Evolutionary conservation across 2,329 filamentous ascomycete genomes (phyloP).

Genomic region (Pseudocercospora fuligena): DNA sequence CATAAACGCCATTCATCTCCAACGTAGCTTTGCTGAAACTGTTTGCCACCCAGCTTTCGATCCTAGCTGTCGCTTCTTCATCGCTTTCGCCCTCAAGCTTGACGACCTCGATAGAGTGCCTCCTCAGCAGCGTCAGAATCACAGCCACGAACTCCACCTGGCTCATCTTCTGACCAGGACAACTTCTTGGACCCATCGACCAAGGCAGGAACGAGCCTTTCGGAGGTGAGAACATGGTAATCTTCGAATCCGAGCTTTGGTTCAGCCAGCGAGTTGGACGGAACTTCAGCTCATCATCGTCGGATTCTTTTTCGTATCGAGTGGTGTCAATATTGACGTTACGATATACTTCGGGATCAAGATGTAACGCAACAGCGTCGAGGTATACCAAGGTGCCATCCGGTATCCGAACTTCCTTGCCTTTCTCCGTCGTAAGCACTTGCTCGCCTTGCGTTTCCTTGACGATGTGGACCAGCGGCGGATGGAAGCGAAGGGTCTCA

Average conservation of each 20-base stretch:
- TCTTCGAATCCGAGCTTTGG: conserved; percentile 19
- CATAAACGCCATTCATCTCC: conserved; percentile 32
- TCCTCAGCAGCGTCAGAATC: conserved; percentile 45
- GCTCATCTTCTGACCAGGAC: conserved; percentile 60
- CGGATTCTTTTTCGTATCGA: conserved; percentile 13
- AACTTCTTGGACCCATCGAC: conserved; percentile 56
- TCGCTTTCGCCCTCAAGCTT: conserved; percentile 25
- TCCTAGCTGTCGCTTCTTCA: conserved; percentile 25
- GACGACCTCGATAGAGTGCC: conserved; percentile 33
- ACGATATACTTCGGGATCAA: conserved; percentile 31
- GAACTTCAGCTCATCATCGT: conserved; percentile 44
- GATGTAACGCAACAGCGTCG: conserved; percentile 42
- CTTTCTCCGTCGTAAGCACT: conserved; percentile 36
- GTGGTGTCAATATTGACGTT: conserved; percentile 28
- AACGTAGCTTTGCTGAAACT: conserved; percentile 34
- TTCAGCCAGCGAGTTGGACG: conserved; percentile 50
- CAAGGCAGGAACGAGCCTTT: conserved; percentile 55
- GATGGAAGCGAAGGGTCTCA: conserved; percentile 52
- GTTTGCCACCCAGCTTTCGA: conserved; percentile 33
- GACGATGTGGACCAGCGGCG: conserved; percentile 44
- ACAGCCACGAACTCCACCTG: conserved; percentile 61
- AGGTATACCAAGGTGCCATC: conserved; percentile 44
- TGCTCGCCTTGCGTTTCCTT: conserved; percentile 42
- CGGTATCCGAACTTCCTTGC: conserved; percentile 39
- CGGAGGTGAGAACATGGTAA: conserved; percentile 41